Percentiles rank a stretch among this genome's conserved stretches.
phyloP scores from a whole-genome alignment of 2,329 filamentous ascomycete species.

The Microdochium trichocladiopsis region DNA sequence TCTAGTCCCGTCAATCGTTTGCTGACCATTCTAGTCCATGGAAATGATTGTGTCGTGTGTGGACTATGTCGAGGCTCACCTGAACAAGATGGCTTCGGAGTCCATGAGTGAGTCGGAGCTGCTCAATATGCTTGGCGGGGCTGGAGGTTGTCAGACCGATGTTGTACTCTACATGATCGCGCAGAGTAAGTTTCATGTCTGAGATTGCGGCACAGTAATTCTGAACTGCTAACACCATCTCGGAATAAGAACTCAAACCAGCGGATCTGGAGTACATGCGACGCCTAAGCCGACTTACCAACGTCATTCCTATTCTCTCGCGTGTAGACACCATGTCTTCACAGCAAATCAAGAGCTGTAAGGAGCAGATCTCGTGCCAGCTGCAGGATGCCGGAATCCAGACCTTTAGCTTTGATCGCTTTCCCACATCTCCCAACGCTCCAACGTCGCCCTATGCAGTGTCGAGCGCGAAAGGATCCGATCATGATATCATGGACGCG shows the following conservation, averaged over 20 bases:
- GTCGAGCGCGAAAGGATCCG: constrained; percentile 64
- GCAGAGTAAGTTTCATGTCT: constrained; percentile 47
- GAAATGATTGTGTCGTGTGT: constrained; percentile 54
- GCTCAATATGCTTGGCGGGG: constrained; percentile 69
- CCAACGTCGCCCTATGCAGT: constrained; percentile 58
- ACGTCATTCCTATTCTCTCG: constrained; percentile 76
- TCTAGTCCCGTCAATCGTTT: background rate
- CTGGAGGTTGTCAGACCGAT: constrained; percentile 79
- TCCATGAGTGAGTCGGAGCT: constrained; percentile 68
- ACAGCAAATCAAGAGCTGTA: constrained; percentile 50
- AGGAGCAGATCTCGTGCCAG: constrained; percentile 49
- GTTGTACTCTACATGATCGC: constrained; percentile 76
- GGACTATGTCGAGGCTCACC: constrained; percentile 65
- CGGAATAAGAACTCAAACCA: constrained; percentile 45
- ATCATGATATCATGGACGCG: constrained; percentile 83
- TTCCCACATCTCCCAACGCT: constrained; percentile 19
- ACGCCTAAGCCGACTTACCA: constrained; percentile 65
- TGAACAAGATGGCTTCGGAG: constrained; percentile 56
- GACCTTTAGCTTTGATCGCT: constrained; percentile 58
- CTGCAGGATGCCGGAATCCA: constrained; percentile 51
- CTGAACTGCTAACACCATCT: constrained; percentile 10
- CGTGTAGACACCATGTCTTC: constrained; percentile 63
- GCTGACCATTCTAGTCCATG: constrained; percentile 25
- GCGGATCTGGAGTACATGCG: constrained; percentile 67
- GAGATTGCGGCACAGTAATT: constrained; percentile 52